Evolutionary conservation across 2,329 filamentous ascomycete species (phyloP), one percentile per base, ranked within the genome.

Genomic region (Coniosporium tulheliwenetii): DNA sequence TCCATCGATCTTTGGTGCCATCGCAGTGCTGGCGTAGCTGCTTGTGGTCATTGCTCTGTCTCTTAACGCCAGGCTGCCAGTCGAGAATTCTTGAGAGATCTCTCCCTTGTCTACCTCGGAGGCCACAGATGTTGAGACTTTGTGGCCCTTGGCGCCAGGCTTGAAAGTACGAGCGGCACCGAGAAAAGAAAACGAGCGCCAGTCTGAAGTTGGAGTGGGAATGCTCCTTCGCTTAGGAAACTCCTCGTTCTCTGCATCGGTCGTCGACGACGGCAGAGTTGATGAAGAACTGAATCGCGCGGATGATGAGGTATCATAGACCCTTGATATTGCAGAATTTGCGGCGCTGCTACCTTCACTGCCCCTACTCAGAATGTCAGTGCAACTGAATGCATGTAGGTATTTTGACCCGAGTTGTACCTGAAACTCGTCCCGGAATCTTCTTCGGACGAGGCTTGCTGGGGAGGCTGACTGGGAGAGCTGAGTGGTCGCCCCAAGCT

Each of bases 271-370:
- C 32, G 70, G 71, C 33, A 71, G 58, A 7, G 70, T 73, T 7
- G 70, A 73, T 5, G 70, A 68, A 29, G 67, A 72, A 53, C 69
- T 73, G 46, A 67, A 63, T 37, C 69, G 67, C 36, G 65, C 65
- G 34, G 70, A 72, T 12, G 57, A 53, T 32, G 59, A 59, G 32
- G 53, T 59, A 38, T 59, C 56, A 52, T 59, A 56, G 45, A 61
- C 59, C 39, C 60, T 60, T 37, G 64, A 67, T 15, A 63, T 66
- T 39, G 56, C 57, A 16, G 67, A 70, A 41, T 63, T 61, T 37
- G 66, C 58, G 36, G 66, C 69, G 16, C 55, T 58, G 41, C 61
- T 63, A 39, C 62, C 64, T 47, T 64, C 66, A 52, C 67, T 71
- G 43, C 61, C 63, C 49, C 61, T 69, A 51, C 19, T 49, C 49